Percentiles rank a stretch among this genome's conserved stretches.
phyloP scores from a whole-genome alignment of 2,329 filamentous ascomycete species.

The Pseudogymnoascus sp. region DNA sequence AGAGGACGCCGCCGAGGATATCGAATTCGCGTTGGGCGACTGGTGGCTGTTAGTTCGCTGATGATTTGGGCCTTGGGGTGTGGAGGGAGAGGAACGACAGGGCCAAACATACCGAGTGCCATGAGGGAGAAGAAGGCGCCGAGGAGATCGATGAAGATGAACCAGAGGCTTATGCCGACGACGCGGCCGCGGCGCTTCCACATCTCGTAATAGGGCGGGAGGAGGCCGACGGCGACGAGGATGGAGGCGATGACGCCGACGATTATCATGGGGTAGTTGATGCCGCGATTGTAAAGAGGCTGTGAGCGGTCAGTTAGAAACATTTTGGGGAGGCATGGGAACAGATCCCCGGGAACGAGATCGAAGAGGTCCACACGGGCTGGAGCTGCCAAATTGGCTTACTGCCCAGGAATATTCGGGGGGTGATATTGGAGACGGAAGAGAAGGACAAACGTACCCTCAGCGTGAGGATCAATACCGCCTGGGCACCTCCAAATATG shows the following conservation, averaged over 20 bases:
- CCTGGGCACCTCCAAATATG: conserved; percentile 46
- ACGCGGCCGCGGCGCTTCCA: conserved; percentile 55
- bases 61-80: not conserved
- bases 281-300: conserved; percentile 47
- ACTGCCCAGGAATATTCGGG: conserved; percentile 8
- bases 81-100: not conserved
- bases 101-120: conserved; percentile 44
- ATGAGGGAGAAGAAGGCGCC: conserved; percentile 59
- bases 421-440: not conserved
- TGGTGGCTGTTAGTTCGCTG: conserved; percentile 23
- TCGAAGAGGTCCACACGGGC: not conserved
- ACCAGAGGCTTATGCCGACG: conserved; percentile 51
- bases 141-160: conserved; percentile 51
- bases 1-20: conserved; percentile 51
- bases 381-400: not conserved
- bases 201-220: conserved; percentile 55
- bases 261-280: conserved; percentile 45
- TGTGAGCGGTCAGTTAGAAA: conserved; percentile 20
- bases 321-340: conserved; percentile 1
- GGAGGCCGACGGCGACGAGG: conserved; percentile 47
- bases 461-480: conserved; percentile 49
- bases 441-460: conserved; percentile 33
- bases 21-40: conserved; percentile 56
- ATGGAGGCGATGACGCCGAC: conserved; percentile 52
- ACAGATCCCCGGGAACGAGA: not conserved